phyloP scores from a whole-genome alignment of 108 stramenopile genomes.

The Skeletonema potamos region DNA sequence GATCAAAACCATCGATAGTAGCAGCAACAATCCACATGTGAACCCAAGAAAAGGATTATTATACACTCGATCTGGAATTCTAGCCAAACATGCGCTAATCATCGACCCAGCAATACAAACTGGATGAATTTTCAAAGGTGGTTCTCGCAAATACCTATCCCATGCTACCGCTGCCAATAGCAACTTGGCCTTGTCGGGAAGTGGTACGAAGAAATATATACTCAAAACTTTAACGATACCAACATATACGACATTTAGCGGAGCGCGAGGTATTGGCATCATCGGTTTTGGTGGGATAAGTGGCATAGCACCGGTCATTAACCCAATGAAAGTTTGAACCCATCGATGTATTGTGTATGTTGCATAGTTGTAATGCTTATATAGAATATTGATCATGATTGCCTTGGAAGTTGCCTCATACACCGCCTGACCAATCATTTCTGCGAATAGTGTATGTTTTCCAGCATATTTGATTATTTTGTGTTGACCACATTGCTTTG shows the following conservation, averaged over 20 bases:
- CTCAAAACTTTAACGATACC: slow-evolving; percentile 10
- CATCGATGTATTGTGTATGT: slow-evolving; percentile 12
- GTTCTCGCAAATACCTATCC: slow-evolving; percentile 34
- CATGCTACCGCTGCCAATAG: slow-evolving; percentile 30
- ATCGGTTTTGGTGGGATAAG: slow-evolving; percentile 32
- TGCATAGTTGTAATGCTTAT: slow-evolving; percentile 17
- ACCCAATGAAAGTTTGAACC: slow-evolving; percentile 45
- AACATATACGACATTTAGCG: slow-evolving; percentile 1
- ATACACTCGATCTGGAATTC: slow-evolving; percentile 16
- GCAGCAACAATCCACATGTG: slow-evolving; percentile 15
- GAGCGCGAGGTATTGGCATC: slow-evolving; percentile 37
- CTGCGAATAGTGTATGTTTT: slow-evolving; percentile 49
- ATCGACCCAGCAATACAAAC: slow-evolving; percentile 41
- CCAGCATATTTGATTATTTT: slow-evolving; percentile 37
- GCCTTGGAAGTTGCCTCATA: slow-evolving; percentile 61
- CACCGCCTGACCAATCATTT: slow-evolving; percentile 55
- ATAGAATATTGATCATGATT: slow-evolving; percentile 48
- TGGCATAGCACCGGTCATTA: slow-evolving; percentile 18
- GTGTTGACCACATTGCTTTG: neutral
- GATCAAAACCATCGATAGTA: slow-evolving; percentile 10
- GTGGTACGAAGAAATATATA: neutral
- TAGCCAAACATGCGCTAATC: slow-evolving; percentile 20
- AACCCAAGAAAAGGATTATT: slow-evolving; percentile 34
- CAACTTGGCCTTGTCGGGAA: slow-evolving; percentile 13
- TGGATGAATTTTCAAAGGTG: slow-evolving; percentile 42